Percentiles rank a stretch among this genome's conserved stretches.
Conservation (phyloP, 164 flowering plant genomes). For the Sedum album region DNA sequence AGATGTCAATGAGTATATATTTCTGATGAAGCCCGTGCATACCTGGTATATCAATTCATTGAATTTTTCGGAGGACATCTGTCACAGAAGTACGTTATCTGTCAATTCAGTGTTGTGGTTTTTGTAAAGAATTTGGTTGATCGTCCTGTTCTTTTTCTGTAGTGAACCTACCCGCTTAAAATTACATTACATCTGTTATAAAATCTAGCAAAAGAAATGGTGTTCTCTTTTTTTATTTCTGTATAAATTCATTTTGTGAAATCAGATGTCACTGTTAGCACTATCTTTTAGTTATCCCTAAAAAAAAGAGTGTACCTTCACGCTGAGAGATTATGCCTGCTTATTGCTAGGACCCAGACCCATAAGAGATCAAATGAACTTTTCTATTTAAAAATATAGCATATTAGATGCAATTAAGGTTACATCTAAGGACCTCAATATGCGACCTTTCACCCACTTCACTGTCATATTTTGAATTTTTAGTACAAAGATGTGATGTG, state of each 20-base stretch:
- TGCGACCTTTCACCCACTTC: too few species aligned
- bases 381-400: too few species aligned
- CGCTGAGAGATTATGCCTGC: background rate
- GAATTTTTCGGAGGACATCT: constrained; percentile 81
- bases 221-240: background rate
- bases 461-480: too few species aligned
- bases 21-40: constrained; percentile 67
- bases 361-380: background rate
- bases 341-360: background rate
- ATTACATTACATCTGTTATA: background rate
- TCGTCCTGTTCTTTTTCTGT: background rate
- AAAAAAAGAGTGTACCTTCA: background rate
- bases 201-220: background rate
- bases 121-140: background rate
- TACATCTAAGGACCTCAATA: too few species aligned
- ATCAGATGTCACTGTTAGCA: background rate
- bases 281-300: background rate
- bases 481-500: too few species aligned
- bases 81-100: constrained; percentile 45
- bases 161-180: background rate
- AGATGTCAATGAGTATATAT: constrained; percentile 77
- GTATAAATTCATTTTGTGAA: too few species aligned
- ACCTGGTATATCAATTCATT: constrained; percentile 58
- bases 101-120: background rate
- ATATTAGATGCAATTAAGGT: too few species aligned